Base-by-base conservation (phyloP, 1,284 basidiomycete genomes). In the Cerrena zonata region DNA sequence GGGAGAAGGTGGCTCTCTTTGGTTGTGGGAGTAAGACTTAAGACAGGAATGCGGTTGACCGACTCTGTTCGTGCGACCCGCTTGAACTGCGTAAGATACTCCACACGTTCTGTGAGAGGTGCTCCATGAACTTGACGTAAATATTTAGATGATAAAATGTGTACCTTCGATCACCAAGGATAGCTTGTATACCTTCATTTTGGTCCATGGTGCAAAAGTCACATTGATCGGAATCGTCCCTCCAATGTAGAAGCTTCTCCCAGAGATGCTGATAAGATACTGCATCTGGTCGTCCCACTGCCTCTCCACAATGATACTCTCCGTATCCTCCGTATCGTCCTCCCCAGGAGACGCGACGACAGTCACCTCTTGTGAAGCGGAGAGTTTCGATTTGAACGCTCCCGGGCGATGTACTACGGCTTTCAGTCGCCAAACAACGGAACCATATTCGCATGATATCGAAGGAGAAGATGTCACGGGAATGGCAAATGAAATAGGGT, bases 251-350 rank as follows among this genome's bases (percentile, higher is more conserved):
- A 93, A 91, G 56, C 81, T 84, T 56, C 88, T 84, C 12, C 90
- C 91, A 26, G 84, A 82, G 23, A 97, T 72, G 1, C 86, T 79
- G 51, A 98, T 86, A 50, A 87, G 72, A 60, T 91, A 94, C 57
- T 91, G 85, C 62, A 98, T 74, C 64, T 96, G 88, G 53, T 86
- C 79, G 54, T 97, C 94, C 94, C 94, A 99, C 59, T 89, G 84
- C 22, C 92, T 75, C 65, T 96, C 90, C 12, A 98, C 84, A 45
- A 94, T 79, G 53, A 98, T 86, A 58, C 85, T 82, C 61, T 91
- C 91, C 3, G 75, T 80, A 55, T 89, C 89, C 61, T 94, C 91
- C 3, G 75, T 76, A 64, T 89, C 87, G 53, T 91, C 89, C 52
- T 89, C 86, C 13, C 78, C 79, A 0, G 91, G 92, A 45, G 78